Evolutionary conservation across 495 filamentous ascomycete genomes (phyloP).

Genomic region (Ramalina peruviana): DNA sequence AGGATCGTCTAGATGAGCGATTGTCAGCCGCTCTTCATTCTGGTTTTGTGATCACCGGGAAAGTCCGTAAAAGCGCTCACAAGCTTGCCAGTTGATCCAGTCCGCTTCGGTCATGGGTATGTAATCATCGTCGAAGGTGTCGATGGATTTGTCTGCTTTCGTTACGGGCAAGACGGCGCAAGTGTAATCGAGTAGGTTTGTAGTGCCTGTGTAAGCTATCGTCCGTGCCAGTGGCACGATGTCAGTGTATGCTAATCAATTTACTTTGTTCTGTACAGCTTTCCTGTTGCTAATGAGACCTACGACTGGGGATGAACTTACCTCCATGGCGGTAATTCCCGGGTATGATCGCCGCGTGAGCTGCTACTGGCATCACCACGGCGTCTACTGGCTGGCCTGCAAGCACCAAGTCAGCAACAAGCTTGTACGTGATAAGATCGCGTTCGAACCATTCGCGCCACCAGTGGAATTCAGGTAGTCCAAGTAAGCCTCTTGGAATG

Average conservation of each 20-base stretch:
- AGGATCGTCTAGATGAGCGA: conserved; percentile 23
- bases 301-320: neutral
- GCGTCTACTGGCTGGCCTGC: conserved; percentile 35
- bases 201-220: conserved; percentile 21
- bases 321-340: conserved; percentile 20
- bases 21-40: neutral
- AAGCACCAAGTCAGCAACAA: neutral
- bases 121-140: conserved; percentile 18
- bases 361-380: conserved; percentile 39
- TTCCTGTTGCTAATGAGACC: neutral
- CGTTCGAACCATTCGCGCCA: conserved; percentile 15
- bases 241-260: neutral
- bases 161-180: conserved; percentile 33
- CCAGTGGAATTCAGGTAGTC: conserved; percentile 27
- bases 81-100: conserved; percentile 22
- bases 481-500: conserved; percentile 19
- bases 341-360: conserved; percentile 30
- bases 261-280: neutral
- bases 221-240: too few relatives aligned
- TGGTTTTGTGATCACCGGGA: neutral
- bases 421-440: neutral
- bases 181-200: conserved; percentile 33
- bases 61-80: conserved; percentile 12
- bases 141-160: conserved; percentile 25
- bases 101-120: conserved; percentile 24